Evolutionary conservation across 352 stramenopile species (phyloP), one percentile per base, ranked within the genome.

Genomic region (Aphanomyces stellatus): DNA sequence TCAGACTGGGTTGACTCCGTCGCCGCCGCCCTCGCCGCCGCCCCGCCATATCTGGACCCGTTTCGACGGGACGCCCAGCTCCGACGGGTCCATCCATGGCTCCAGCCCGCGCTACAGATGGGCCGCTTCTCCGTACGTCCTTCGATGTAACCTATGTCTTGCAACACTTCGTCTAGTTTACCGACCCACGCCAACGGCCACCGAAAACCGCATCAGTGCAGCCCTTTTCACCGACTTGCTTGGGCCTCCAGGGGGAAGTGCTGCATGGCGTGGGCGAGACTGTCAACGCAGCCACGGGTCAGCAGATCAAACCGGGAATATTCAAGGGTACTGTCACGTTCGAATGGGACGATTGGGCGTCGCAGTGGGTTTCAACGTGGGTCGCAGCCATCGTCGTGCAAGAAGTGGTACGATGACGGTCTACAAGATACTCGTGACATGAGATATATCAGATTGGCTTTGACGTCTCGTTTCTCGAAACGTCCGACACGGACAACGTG

Each of bases 391-490:
- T 43, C 37, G 10, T 43, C 37, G 10, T 43, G 10, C 37, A 43
- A 43, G 37, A 43, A 43, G 37, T 43, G 37, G 37, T 43, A 17
- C 37, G 37, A 17, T 43, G 6, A 25, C 22, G 8, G 11, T 24
- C 11, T 53, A 10, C 22, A 24, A 6, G 6, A 8, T 53, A 8
- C 13, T 24, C 13, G 27, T 24, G 24, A 11, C 48, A 15, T 35
- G n/a, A 37, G 28, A 25, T n/a, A n/a, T 25, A 17, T 4, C 56
- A 65, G 57, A 6, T 65, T 4, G 57, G 57, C 6, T 65, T 56
- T 55, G 57, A 41, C 31, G 57, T 65, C 25, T 55, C 57, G 8
- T 28, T 10, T 22, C 6, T 65, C 24, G 24, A 65, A 31, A 65
- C 57, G n/a, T 30, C 4, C 28, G 37, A 34, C 22, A 19, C 6